Evolutionary conservation across 2,329 filamentous ascomycete species (phyloP).

Genomic region (Teratosphaeria viscida): DNA sequence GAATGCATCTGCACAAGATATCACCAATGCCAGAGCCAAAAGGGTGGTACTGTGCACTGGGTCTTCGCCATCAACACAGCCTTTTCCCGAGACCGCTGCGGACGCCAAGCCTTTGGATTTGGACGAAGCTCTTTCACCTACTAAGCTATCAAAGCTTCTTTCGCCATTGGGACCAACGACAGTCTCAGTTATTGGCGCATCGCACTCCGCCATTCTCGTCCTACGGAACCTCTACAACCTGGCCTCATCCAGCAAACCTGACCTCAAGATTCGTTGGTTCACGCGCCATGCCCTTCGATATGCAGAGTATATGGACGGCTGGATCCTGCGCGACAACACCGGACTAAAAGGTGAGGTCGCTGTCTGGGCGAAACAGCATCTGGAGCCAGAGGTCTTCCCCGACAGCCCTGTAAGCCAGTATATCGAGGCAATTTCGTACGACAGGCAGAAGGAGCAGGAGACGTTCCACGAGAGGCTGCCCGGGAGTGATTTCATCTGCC

Average conservation of each 20-base stretch:
- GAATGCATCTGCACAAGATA: slow-evolving; percentile 1
- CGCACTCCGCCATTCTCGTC: slow-evolving; percentile 53
- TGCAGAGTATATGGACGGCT: slow-evolving; percentile 51
- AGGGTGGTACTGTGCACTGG: slow-evolving; percentile 51
- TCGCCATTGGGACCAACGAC: slow-evolving; percentile 30
- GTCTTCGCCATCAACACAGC: slow-evolving; percentile 38
- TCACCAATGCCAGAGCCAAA: slow-evolving; percentile 21
- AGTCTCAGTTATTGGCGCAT: slow-evolving; percentile 51
- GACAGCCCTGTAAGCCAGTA: slow-evolving; percentile 37
- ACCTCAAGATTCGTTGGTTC: slow-evolving; percentile 52
- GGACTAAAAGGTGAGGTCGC: slow-evolving; percentile 54
- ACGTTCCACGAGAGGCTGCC: slow-evolving; percentile 39
- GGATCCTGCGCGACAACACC: slow-evolving; percentile 56
- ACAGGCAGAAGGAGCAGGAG: slow-evolving; percentile 39
- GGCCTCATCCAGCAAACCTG: slow-evolving; percentile 40
- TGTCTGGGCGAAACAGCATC: slow-evolving; percentile 47
- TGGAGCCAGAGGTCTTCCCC: slow-evolving; percentile 42
- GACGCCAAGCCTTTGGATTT: slow-evolving; percentile 39
- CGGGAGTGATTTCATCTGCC: slow-evolving; percentile 43
- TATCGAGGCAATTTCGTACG: slow-evolving; percentile 28
- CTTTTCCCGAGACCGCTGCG: slow-evolving; percentile 33
- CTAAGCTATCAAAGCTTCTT: slow-evolving; percentile 34
- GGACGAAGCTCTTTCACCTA: slow-evolving; percentile 47
- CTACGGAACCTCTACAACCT: slow-evolving; percentile 51
- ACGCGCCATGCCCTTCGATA: slow-evolving; percentile 50